Conservation (phyloP, 2,329 filamentous ascomycete genomes). For the Zymoseptoria brevis region DNA sequence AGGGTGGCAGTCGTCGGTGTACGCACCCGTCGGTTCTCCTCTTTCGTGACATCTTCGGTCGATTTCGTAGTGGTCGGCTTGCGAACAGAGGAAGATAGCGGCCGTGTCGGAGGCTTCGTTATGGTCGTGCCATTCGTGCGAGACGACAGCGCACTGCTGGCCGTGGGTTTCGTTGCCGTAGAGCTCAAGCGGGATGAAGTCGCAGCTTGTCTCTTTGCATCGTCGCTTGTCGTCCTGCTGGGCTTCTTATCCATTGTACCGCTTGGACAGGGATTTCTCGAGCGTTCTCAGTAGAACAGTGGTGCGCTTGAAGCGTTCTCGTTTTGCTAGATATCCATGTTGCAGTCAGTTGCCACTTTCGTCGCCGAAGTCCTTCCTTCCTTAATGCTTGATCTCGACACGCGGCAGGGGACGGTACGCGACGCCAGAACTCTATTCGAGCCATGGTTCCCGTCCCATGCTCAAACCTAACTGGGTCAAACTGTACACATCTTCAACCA, state of each 20-base stretch:
- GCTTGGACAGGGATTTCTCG: conserved; percentile 1
- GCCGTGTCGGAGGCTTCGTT: conserved; percentile 14
- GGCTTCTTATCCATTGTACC: conserved; percentile 4
- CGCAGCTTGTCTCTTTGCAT: conserved; percentile 4
- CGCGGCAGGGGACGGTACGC: no score
- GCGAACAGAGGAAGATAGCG: conserved; percentile 5
- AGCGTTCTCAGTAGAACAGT: background rate
- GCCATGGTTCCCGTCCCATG: no score
- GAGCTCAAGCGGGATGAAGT: conserved; percentile 1
- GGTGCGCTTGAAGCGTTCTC: background rate
- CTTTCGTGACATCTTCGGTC: conserved; percentile 1
- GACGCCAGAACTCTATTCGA: no score
- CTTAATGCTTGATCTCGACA: no score
- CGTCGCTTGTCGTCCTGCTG: background rate
- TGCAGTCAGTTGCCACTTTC: background rate
- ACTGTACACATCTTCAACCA: no score
- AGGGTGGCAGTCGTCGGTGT: conserved; percentile 7
- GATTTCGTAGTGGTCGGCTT: conserved; percentile 7
- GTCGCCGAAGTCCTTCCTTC: background rate
- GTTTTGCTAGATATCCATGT: background rate
- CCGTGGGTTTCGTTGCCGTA: conserved; percentile 1
- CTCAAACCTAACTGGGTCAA: no score
- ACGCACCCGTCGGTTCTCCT: conserved; percentile 4
- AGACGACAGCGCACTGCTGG: conserved; percentile 12
- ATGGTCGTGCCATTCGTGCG: conserved; percentile 12